Base-by-base conservation (phyloP, 2,329 filamentous ascomycete species). In the Helminthosporium solani region DNA sequence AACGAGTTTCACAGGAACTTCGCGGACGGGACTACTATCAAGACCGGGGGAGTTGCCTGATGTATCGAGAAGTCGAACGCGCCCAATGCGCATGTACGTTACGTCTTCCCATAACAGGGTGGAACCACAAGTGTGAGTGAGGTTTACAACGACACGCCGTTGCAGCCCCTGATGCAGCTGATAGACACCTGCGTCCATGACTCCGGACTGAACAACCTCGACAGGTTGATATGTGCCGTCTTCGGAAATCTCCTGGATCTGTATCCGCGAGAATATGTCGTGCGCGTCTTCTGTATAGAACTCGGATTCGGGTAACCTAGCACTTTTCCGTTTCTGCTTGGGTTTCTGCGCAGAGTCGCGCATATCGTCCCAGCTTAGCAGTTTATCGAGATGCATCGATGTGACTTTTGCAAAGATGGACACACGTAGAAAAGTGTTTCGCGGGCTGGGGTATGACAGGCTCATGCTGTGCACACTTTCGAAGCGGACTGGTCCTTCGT, bases 391-490 rank as follows among this genome's bases (percentile, higher is more conserved):
- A 72, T 99, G 94, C 85, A 96, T 96, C 0, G 85, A 76, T 1
- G 90, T 94, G 28, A 96, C 89, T 63, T 87, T 87, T 15, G 94
- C 91, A 67, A 96, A 97, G 50, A 99, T 87, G 39, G 90, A 90
- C 7, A 96, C 87, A 44, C 94, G 83, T 43, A 99, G 73, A 19
- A 84, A 86, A 1, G 90, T 84, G 37, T 86, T 85, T 18, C 81
- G 82, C 1, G 90, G 82, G 37, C 86, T 87, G 34, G 86, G 86
- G 28, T 95, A 78, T 3, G 91, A 88, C 42, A 99, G 79, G 66
- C 90, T 96, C 90, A 99, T 96, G 70, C 90, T 96, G 75, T 99
- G 94, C 40, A 97, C 91, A 70, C 94, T 99, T 71, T 97, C 92
- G 58, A 99, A 99, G 3, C 88, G 86, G 45, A 99, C 85, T 0